Percentiles rank a stretch among this genome's conserved stretches.
Evolutionary conservation across 345 rosid genomes (phyloP).

Genomic region (Cardamine occulta): DNA sequence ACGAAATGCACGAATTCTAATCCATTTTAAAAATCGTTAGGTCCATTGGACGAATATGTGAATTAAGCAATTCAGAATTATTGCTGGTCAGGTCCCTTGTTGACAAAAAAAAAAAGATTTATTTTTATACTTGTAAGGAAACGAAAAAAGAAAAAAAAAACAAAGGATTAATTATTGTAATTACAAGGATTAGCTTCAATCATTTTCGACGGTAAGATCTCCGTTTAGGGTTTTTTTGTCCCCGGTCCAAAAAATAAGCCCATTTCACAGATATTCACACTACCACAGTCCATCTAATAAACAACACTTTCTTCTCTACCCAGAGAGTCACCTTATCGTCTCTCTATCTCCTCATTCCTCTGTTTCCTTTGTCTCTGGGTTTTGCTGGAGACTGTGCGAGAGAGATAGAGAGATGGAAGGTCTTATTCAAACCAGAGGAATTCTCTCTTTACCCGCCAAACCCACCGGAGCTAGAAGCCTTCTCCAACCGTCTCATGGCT

Average conservation of each 20-base stretch:
- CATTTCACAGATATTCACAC: constrained; percentile 15
- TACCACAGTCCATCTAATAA: constrained; percentile 9
- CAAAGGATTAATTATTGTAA: not conserved
- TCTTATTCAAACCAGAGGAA: constrained; percentile 69
- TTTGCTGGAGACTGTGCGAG: constrained; percentile 32
- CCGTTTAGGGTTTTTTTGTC: constrained; percentile 34
- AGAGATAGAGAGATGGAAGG: constrained; percentile 69
- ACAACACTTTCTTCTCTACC: constrained; percentile 47
- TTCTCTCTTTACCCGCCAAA: constrained; percentile 74
- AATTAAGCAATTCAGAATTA: too few species aligned
- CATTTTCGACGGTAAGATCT: constrained; percentile 18
- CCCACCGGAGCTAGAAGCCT: constrained; percentile 53
- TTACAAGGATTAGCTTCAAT: constrained; percentile 3
- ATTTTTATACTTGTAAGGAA: too few species aligned
- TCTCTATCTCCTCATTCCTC: constrained; percentile 38
- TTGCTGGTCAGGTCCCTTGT: too few species aligned
- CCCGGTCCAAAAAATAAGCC: not conserved
- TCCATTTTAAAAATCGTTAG: not conserved
- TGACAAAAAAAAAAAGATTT: too few species aligned
- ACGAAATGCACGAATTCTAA: not conserved
- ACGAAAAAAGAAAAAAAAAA: too few species aligned
- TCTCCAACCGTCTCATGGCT: constrained; percentile 63
- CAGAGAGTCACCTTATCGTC: constrained; percentile 44
- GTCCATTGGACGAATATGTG: not conserved
- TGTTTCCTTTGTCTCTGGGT: constrained; percentile 33